Conservation (phyloP, 2,329 filamentous ascomycete species). For the Alternaria conjuncta region DNA sequence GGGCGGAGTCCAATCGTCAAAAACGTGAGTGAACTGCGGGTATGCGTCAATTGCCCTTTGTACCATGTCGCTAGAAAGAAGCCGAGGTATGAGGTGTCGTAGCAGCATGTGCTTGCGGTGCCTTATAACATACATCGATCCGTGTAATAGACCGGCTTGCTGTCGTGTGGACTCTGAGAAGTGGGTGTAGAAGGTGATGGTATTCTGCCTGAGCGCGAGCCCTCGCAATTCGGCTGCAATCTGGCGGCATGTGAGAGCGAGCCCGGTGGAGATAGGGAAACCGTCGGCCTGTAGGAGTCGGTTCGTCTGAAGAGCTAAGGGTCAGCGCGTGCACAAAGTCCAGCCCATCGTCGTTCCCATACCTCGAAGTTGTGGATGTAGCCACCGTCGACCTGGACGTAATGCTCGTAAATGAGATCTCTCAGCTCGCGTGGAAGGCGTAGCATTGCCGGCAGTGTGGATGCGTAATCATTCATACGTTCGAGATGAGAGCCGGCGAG, state of each 20-base stretch:
- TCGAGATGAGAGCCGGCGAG: not conserved
- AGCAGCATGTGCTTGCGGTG: not conserved
- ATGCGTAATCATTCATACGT: too few relatives aligned
- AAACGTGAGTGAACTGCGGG: not conserved
- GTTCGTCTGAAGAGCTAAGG: too few relatives aligned
- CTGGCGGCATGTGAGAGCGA: not conserved
- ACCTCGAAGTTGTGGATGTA: not conserved
- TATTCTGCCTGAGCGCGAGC: not conserved
- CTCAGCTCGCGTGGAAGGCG: not conserved
- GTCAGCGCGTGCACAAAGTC: too few relatives aligned
- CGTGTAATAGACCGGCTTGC: not conserved
- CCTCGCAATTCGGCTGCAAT: not conserved
- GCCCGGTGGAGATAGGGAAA: not conserved
- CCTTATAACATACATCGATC: not conserved
- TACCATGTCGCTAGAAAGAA: not conserved
- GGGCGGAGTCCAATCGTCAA: not conserved
- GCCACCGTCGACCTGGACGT: not conserved
- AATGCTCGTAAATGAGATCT: not conserved
- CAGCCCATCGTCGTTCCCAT: rapidly evolving
- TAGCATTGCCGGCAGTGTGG: not conserved
- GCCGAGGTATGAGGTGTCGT: not conserved
- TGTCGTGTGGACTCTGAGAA: not conserved
- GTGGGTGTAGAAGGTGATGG: not conserved
- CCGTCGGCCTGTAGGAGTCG: not conserved
- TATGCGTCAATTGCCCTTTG: not conserved